Percentiles rank a stretch among this genome's conserved stretches.
These are phyloP conservation scores for Eimeria sp. DNA, from an alignment of 169 alveolate genomes.

Conservation along the genomic window DNA sequence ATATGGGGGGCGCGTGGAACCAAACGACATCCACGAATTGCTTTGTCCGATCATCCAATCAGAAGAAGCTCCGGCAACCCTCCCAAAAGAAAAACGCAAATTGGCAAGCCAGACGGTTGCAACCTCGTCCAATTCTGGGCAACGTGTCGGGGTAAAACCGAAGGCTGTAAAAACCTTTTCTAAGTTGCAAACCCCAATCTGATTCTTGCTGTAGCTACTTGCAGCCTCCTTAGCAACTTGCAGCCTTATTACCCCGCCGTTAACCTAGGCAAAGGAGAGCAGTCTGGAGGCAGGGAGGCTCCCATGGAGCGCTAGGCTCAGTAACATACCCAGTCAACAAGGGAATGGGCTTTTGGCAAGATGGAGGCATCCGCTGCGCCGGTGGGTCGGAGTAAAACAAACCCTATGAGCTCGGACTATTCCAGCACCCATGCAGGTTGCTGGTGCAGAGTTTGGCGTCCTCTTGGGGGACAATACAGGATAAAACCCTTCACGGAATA, in stretches of 20 bases:
- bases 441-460: background rate
- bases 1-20: background rate
- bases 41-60: background rate
- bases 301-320: background rate
- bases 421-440: conserved; percentile 14
- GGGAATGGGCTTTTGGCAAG: background rate
- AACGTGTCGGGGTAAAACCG: background rate
- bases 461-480: background rate
- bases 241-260: background rate
- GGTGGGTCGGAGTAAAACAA: background rate
- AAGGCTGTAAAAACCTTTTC: background rate
- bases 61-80: background rate
- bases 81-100: background rate
- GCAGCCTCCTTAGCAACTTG: background rate
- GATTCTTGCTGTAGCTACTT: background rate
- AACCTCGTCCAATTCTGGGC: background rate
- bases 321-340: background rate
- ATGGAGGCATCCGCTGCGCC: conserved; percentile 21
- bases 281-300: background rate
- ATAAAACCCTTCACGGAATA: background rate
- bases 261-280: background rate
- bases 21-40: background rate
- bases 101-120: background rate
- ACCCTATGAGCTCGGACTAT: background rate
- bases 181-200: background rate